Base-by-base conservation (phyloP, 2,329 filamentous ascomycete genomes). In the Rhinocladiella similis region DNA sequence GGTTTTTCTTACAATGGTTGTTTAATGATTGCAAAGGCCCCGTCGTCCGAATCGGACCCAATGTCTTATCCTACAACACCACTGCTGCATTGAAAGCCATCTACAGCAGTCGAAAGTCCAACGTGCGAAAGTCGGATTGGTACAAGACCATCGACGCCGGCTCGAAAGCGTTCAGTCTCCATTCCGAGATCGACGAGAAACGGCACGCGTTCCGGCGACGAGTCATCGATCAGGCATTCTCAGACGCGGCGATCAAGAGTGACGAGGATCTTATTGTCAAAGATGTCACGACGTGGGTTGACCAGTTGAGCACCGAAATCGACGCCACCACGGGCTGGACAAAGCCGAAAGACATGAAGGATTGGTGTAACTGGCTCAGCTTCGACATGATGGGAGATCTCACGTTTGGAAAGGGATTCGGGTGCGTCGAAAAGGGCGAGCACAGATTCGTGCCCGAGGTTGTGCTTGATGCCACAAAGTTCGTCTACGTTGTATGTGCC, bases 341-440 rank as follows among this genome's bases (percentile, higher is more conserved):
- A 3, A 43, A 53, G 6, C 35, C 35, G n/a, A 38, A 38, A 38
- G 61, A 61, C 39, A 62, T 75, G 51, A 62, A 59, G 3, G 60
- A 63, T 5, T 76, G 70, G 68, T 68, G 66, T 43, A 72, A 72
- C 22, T 73, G 63, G 42, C 67, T 68, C 1, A 70, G 70, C 1
- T 76, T 76, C 50, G 73, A 77, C 51, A 67, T 76, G 16, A 70
- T 77, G 39, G 73, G 73, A 0, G 72, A 77, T 29, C 53, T 77
- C 1, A 65, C 69, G 0, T 76, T 77, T 47, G 73, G 74, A 1
- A 70, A 75, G 33, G 55, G 68, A 1, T 78, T 77, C 56, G 65
- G 67, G 14, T 74, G 72, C 43, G 61, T 79, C 2, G 61, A 68
- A 22, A 66, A 67, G 3, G 66, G 64, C 1, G 64, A 69, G 12